Evolutionary conservation across 441 rosid genomes (phyloP), one percentile per base, ranked within the genome.

Genomic region (Metrosideros polymorpha): DNA sequence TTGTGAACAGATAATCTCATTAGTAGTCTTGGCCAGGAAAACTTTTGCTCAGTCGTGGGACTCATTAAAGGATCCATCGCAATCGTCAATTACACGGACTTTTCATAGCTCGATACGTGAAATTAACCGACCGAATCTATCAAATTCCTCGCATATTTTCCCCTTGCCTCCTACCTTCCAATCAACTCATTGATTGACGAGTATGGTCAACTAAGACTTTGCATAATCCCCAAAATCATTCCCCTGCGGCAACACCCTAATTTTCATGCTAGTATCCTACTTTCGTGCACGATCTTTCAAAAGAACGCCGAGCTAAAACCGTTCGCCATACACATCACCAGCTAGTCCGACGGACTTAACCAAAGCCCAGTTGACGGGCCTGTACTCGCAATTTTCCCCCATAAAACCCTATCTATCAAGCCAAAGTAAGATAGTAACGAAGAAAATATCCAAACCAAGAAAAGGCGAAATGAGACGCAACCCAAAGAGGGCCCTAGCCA

Each of bases 131-230:
- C 7, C 0, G 1, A 7, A 8, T 0, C 2, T 59, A 57, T 29
- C 22, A 59, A 29, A 59, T 29, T 6, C 3, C 3, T 14, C 2
- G 3, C 1, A 3, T 49, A 12, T 13, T 54, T 29, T 0, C 1
- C 8, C 6, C 5, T 59, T 14, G 0, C 10, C 1, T 59, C 3
- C 3, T 6, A 29, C 1, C 9, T 61, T 7, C 24, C 75, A 61
- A 3, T 30, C 42, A 61, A 15, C 2, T 7, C 5, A 61, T 15
- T 15, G 42, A 30, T 4, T 17, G 22, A 4, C 2, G 0, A 2
- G 24, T 15, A 61, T 2, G 30, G 12, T 30, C 10, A 5, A 57
- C 2, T 6, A 57, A 57, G n/a, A 15, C 2, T 1, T 45, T n/a
- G 18, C 63, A 55, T 27, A n/a, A 57, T n/a, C 52, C 1, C 29